Evolutionary conservation across 1,284 basidiomycete genomes (phyloP), one percentile per base, ranked within the genome.

Genomic region (Naganishia sp.): DNA sequence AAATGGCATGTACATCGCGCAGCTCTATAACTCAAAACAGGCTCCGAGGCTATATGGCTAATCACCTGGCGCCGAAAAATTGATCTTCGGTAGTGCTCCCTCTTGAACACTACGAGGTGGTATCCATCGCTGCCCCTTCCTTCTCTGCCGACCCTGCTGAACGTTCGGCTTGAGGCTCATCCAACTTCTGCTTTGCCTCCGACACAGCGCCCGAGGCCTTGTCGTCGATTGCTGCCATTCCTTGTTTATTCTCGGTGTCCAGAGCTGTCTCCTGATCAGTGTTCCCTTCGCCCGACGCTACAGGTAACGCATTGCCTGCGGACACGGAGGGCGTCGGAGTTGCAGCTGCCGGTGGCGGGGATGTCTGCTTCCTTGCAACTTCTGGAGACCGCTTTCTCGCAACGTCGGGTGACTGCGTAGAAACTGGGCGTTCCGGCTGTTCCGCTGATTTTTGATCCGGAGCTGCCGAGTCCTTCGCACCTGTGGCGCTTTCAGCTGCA

Each of bases 71-170:
- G 35, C 35, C 35, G 35, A 39, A 39, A 39, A 3, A 39, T 13
- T 39, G 35, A 39, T 39, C 35, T 10, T 39, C 35, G 10, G 35
- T 39, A 10, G 13, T 13, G 35, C 35, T 9, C 35, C 35, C 13
- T 39, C 35, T 13, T 39, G 35, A 13, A 39, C 35, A 23, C 21
- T 49, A 49, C 47, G 25, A 49, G 47, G 47, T 23, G 21, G 21
- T 49, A 11, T 67, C 67, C 31, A 50, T 50, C 17, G 51, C 55
- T 52, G 66, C 54, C 21, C 28, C 46, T n/a, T 60, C 41, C 31
- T 60, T 46, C 43, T 63, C 53, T 18, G 39, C 49, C 49, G 45
- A 17, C 18, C 32, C 28, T 10, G 39, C 28, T 28, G 28, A 28
- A 28, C 3, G 13, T n/a, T 53, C 28, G 9, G 18, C 39, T 13